Evolutionary conservation across 83 land plant genomes (phyloP), one percentile per base, ranked within the genome.

Genomic region (Picea abies): DNA sequence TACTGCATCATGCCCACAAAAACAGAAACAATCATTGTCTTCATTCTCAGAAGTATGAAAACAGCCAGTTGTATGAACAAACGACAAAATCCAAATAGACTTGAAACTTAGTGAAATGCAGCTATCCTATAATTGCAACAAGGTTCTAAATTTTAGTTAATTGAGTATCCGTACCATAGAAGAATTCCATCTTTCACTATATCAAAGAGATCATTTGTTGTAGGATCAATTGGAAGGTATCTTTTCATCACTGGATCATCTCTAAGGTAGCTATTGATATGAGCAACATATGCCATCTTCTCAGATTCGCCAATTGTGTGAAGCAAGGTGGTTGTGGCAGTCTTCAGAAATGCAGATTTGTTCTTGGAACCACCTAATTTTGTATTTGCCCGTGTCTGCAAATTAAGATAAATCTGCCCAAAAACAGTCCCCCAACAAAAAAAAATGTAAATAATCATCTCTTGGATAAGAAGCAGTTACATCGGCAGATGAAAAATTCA

Each of bases 141-240:
- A 62, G 25, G 23, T 22, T n/a, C 39, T 4, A 60, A 78, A 7
- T 22, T 26, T 49, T 49, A 49, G n/a, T 52, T 11, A 58, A 11
- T 73, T 83, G 35, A 62, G 16, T 29, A 69, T 23, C 44, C 83
- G 35, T 92, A 97, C 99, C 98, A 97, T 16, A 97, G 88, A 71
- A 96, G 92, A 75, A 96, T 91, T 82, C 99, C 99, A 85, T 95
- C 92, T 81, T n/a, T n/a, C n/a, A n/a, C n/a, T n/a, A n/a, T n/a
- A n/a, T n/a, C n/a, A n/a, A n/a, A n/a, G n/a, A n/a, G 80, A 69
- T 93, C 92, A 88, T 92, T 89, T 32, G 92, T 85, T 8, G 88
- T 79, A 52, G 99, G 92, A 81, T 95, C 93, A 79, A 96, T 70
- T 1, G 99, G 98, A 84, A 96, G 87, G 80, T 83, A 89, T 69